Evolutionary conservation across 768 basidiomycete genomes (phyloP), one percentile per base, ranked within the genome.

Genomic region (Tricholoma flavovirens): DNA sequence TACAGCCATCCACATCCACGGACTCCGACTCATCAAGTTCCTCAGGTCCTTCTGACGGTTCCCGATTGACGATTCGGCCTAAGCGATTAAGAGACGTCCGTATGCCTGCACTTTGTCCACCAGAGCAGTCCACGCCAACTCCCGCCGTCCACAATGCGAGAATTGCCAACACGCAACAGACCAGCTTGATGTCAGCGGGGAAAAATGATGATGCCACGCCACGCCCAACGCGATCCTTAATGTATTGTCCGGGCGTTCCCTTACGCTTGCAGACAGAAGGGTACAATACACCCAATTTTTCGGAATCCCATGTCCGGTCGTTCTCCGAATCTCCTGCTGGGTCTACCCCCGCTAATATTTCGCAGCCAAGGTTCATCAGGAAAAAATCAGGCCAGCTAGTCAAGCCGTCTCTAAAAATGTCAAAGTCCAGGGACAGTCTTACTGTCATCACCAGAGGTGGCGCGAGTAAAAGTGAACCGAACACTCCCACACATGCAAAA

Each of bases 381-480:
- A 98, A 98, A 72, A 98, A 97, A 73, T 92, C 91, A 12, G 95
- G 96, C 35, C 90, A 97, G 72, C 84, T 90, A 4, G 83, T 98
- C 65, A 94, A 93, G 70, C 86, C 93, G 3, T 93, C 94, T 2
- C 79, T 98, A 61, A 98, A 97, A 73, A 75, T 82, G 11, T 77
- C 84, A 22, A 77, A 79, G 55, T 79, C 78, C 49, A 72, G 77
- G 54, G 76, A 75, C 53, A 74, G 73, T 49, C 69, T 87, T 12
- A 75, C 80, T 2, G 77, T 87, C 51, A 67, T 84, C 62, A 82
- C 83, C 22, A 66, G 70, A 49, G 72, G 74, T 30, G 60, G 65
- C 42, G 73, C 75, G 57, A 78, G 76, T 64, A 83, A 86, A 73
- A 92, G 88, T 69, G 89, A 85, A 56, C 96, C 96, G 0, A 77